Percentiles rank a stretch among this genome's conserved stretches.
Evolutionary conservation across 495 filamentous ascomycete species (phyloP).

Genomic region (Tuber microsphaerosporum): DNA sequence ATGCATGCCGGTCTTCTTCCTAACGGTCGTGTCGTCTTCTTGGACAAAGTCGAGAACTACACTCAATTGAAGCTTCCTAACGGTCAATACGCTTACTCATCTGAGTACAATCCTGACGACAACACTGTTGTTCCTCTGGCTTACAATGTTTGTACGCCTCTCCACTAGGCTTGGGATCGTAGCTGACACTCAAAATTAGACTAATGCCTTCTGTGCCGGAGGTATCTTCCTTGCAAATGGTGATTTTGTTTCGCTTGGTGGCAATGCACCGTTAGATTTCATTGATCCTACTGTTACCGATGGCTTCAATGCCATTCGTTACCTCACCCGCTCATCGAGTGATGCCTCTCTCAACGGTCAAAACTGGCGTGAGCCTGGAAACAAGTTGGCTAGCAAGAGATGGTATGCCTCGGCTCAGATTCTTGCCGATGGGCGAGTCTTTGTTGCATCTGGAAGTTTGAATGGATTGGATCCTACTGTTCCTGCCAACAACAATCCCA

Average conservation of each 20-base stretch:
- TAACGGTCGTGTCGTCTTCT: constrained; percentile 55
- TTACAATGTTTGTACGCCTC: constrained; percentile 43
- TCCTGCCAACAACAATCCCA: constrained; percentile 57
- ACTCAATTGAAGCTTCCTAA: constrained; percentile 52
- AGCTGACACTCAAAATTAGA: constrained; percentile 32
- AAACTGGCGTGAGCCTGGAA: constrained; percentile 53
- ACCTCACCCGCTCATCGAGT: constrained; percentile 48
- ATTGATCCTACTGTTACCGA: constrained; percentile 55
- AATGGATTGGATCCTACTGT: constrained; percentile 56
- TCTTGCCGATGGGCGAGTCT: constrained; percentile 51
- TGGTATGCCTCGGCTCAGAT: constrained; percentile 59
- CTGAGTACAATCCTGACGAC: constrained; percentile 53
- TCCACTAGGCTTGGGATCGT: background rate
- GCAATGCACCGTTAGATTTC: constrained; percentile 52
- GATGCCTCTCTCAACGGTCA: constrained; percentile 49
- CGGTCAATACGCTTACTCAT: constrained; percentile 54
- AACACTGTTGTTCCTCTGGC: constrained; percentile 49
- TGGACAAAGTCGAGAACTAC: constrained; percentile 60
- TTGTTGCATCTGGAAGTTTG: constrained; percentile 57
- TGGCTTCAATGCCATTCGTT: constrained; percentile 55
- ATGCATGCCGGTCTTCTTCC: constrained; percentile 59
- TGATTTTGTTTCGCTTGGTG: constrained; percentile 51
- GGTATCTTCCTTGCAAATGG: constrained; percentile 57
- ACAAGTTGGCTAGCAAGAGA: constrained; percentile 50
- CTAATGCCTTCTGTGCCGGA: constrained; percentile 59